phyloP scores from a whole-genome alignment of 2,329 filamentous ascomycete species.

The Ophiostoma pallidulum region DNA sequence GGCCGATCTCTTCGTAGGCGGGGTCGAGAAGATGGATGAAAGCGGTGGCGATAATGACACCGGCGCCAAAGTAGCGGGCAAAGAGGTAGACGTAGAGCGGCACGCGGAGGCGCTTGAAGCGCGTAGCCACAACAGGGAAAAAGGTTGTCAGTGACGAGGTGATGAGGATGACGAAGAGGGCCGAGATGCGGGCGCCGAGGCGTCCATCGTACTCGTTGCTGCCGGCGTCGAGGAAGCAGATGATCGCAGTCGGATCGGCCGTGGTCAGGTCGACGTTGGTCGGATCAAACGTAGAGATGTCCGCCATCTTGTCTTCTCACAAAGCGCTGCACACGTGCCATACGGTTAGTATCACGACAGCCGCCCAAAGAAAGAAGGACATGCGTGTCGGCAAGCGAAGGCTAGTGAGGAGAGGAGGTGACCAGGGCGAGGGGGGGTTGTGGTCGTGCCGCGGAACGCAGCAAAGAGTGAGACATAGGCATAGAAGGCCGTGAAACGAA shows the following conservation, averaged over 20 bases:
- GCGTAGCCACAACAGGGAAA: slow-evolving; percentile 58
- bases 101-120: slow-evolving; percentile 44
- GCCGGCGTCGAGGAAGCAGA: slow-evolving; percentile 39
- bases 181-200: slow-evolving; percentile 58
- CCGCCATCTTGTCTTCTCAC: slow-evolving; percentile 11
- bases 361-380: no score
- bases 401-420: no score
- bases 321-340: no score
- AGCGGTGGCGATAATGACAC: slow-evolving; percentile 86
- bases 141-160: slow-evolving; percentile 50
- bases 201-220: slow-evolving; percentile 46
- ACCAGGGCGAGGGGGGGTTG: background rate
- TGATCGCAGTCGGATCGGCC: slow-evolving; percentile 32
- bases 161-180: slow-evolving; percentile 66
- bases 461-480: no score
- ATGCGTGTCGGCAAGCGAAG: no score
- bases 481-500: no score
- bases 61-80: slow-evolving; percentile 87
- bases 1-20: slow-evolving; percentile 60
- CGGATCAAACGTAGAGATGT: slow-evolving; percentile 26
- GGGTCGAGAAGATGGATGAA: slow-evolving; percentile 85
- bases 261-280: slow-evolving; percentile 33
- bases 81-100: slow-evolving; percentile 63
- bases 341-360: background rate
- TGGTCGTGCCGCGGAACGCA: no score